Percentiles rank a stretch among this genome's conserved stretches.
These are phyloP conservation scores for Cyclaneusma minus DNA, from an alignment of 2,329 filamentous ascomycete species.

Conservation along the genomic window DNA sequence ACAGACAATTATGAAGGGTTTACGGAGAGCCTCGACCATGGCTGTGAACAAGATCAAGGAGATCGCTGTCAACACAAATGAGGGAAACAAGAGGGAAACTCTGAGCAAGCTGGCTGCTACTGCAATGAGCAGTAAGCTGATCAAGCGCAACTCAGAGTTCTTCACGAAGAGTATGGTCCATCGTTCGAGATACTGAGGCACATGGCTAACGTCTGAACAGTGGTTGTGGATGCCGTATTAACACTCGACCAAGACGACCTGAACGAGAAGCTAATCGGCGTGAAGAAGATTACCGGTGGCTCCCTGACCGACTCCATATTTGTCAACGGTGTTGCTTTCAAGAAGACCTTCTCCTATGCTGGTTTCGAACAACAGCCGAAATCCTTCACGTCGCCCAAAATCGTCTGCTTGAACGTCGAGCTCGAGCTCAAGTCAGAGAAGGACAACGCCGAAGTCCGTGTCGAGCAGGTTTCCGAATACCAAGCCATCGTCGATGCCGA, in stretches of 20 bases:
- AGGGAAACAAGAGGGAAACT: slow-evolving; percentile 74
- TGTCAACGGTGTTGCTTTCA: slow-evolving; percentile 96
- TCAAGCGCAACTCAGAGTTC: slow-evolving; percentile 91
- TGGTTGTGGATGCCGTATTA: slow-evolving; percentile 95
- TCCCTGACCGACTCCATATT: slow-evolving; percentile 93
- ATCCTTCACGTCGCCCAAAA: slow-evolving; percentile 83
- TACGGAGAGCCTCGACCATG: slow-evolving; percentile 75
- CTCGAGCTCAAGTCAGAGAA: slow-evolving; percentile 97
- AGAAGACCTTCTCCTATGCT: slow-evolving; percentile 98
- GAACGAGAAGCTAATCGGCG: slow-evolving; percentile 92
- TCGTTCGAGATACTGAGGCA: not conserved
- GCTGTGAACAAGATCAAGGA: slow-evolving; percentile 99
- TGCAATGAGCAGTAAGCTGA: slow-evolving; percentile 98
- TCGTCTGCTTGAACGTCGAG: slow-evolving; percentile 95
- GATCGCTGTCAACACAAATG: slow-evolving; percentile 75
- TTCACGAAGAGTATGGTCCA: slow-evolving; percentile 77
- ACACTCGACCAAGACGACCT: slow-evolving; percentile 93
- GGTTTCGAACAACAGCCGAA: slow-evolving; percentile 99
- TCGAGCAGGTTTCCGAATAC: slow-evolving; percentile 97
- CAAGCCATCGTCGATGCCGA: slow-evolving; percentile 98
- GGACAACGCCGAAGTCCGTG: slow-evolving; percentile 95
- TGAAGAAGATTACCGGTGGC: slow-evolving; percentile 96
- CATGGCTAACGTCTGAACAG: slow-evolving; percentile 28
- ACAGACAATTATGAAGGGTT: slow-evolving; percentile 92
- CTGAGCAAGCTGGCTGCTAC: slow-evolving; percentile 80